These are phyloP conservation scores for Aspergillus awamori DNA, from an alignment of 2,329 filamentous ascomycete species.

Conservation along the genomic window DNA sequence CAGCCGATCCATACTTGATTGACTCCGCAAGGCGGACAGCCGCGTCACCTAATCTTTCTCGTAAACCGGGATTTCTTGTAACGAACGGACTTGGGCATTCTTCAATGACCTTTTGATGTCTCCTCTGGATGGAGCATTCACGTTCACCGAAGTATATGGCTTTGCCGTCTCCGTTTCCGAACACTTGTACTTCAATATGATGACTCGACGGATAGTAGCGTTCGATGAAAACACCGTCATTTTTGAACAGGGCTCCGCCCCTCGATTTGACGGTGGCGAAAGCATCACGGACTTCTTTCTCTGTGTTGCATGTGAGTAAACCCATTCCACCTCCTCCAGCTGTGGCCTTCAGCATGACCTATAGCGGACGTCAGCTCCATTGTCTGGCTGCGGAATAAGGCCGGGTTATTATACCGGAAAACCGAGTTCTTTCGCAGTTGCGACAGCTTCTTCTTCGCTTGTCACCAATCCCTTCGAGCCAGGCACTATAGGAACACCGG, in stretches of 20 bases:
- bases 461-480: conserved; percentile 55
- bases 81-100: conserved; percentile 80
- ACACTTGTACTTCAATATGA: conserved; percentile 89
- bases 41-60: conserved; percentile 63
- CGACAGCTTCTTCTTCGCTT: conserved; percentile 52
- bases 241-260: conserved; percentile 77
- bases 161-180: conserved; percentile 78
- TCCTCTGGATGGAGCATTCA: conserved; percentile 82
- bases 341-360: conserved; percentile 76
- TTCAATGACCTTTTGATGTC: conserved; percentile 90
- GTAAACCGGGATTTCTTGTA: conserved; percentile 58
- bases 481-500: conserved; percentile 59
- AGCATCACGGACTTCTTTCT: conserved; percentile 70
- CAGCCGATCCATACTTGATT: conserved; percentile 75
- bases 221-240: conserved; percentile 82
- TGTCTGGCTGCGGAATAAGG: background rate
- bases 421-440: conserved; percentile 49
- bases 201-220: conserved; percentile 76
- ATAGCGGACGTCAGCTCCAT: conserved; percentile 5
- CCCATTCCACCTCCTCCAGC: conserved; percentile 83
- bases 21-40: conserved; percentile 68
- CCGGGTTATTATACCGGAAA: conserved; percentile 46
- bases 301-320: conserved; percentile 71
- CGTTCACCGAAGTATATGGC: conserved; percentile 84
- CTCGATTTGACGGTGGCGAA: conserved; percentile 73